Conservation (phyloP, 1,284 basidiomycete species). For the Ustilago xerochloae region DNA sequence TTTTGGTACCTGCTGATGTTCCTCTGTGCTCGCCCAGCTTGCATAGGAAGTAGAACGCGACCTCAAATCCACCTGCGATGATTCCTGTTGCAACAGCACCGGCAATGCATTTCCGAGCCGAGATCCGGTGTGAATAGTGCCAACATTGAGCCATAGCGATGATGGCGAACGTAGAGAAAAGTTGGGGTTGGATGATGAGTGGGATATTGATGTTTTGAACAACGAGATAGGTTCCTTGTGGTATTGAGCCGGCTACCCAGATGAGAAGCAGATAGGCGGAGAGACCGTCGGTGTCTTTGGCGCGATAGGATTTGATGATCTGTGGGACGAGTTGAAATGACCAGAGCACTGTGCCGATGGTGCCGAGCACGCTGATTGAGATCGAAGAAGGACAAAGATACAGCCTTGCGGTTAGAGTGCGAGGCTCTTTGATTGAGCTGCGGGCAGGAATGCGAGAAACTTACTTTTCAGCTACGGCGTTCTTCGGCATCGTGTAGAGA, state of each 20-base stretch:
- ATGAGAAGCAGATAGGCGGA: conserved; percentile 78
- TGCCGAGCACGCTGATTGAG: conserved; percentile 29
- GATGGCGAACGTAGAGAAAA: conserved; percentile 76
- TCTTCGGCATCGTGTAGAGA: conserved; percentile 20
- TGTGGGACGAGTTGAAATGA: conserved; percentile 79
- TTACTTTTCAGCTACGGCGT: conserved; percentile 42
- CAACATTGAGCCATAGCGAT: conserved; percentile 74
- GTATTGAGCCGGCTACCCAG: conserved; percentile 76
- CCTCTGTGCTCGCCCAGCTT: conserved; percentile 71
- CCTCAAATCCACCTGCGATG: conserved; percentile 74
- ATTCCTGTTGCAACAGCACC: conserved; percentile 69
- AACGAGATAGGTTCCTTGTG: conserved; percentile 79
- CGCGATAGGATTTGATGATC: conserved; percentile 76
- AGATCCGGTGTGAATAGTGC: conserved; percentile 72
- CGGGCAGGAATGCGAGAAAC: not conserved
- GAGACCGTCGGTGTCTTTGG: conserved; percentile 79
- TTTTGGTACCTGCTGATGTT: conserved; percentile 71
- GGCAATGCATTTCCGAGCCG: conserved; percentile 69
- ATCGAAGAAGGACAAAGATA: not conserved
- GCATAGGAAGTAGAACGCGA: conserved; percentile 72
- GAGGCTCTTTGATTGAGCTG: not conserved
- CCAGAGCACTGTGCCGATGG: conserved; percentile 75
- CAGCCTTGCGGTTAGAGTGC: not conserved
- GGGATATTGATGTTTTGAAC: conserved; percentile 79
- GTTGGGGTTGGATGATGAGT: conserved; percentile 78